These are phyloP conservation scores for Strigomonas galati DNA, from an alignment of 208 protist species.

Conservation along the genomic window DNA sequence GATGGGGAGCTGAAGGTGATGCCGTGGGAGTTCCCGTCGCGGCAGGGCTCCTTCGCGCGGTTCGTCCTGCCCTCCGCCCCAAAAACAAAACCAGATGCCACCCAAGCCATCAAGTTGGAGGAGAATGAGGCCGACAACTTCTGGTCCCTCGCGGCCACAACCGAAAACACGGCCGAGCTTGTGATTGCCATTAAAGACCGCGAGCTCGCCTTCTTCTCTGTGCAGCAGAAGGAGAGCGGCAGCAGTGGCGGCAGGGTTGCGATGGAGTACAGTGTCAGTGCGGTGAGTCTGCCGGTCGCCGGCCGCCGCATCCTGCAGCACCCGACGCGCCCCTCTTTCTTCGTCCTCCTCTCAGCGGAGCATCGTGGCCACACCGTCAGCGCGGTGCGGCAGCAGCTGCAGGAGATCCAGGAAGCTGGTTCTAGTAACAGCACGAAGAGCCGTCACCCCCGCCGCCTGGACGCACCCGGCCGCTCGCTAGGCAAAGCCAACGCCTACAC, in stretches of 20 bases:
- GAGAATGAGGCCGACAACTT: conserved; percentile 1
- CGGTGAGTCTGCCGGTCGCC: conserved; percentile 53
- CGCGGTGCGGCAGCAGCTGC: conserved; percentile 29
- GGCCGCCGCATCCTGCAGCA: conserved; percentile 65
- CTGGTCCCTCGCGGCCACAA: not conserved
- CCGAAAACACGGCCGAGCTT: conserved; percentile 38
- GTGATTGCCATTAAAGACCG: conserved; percentile 60
- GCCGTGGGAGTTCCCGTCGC: conserved; percentile 65
- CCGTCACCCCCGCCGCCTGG: conserved; percentile 3
- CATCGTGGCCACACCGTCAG: conserved; percentile 52
- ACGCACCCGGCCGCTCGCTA: conserved; percentile 50
- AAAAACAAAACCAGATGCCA: conserved; percentile 7
- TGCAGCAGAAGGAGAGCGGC: conserved; percentile 39
- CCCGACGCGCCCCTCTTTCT: conserved; percentile 56
- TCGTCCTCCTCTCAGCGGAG: conserved; percentile 54
- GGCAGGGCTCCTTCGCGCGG: conserved; percentile 51
- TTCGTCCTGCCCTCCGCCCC: conserved; percentile 37
- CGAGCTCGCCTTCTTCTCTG: conserved; percentile 54
- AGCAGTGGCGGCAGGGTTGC: conserved; percentile 14
- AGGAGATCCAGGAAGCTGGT: conserved; percentile 1
- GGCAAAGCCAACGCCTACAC: conserved; percentile 53
- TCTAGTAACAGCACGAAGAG: too few relatives aligned
- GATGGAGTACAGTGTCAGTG: conserved; percentile 71
- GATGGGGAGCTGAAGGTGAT: conserved; percentile 56
- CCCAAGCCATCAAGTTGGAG: conserved; percentile 18